Conservation (phyloP, 495 filamentous ascomycete genomes). For the Cairneyella variabilis region DNA sequence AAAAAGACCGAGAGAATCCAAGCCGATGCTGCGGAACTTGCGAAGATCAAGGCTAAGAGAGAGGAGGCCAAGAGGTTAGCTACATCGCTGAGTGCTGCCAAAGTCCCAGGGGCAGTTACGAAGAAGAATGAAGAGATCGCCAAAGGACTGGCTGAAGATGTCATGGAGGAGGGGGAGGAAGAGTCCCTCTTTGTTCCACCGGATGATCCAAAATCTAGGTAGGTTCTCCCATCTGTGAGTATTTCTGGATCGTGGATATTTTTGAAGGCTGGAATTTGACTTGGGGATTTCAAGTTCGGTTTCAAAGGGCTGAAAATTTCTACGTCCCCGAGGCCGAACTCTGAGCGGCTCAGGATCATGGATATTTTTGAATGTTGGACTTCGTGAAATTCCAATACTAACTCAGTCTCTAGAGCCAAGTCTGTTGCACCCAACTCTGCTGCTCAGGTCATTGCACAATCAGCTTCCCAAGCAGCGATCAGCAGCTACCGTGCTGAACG, state of each 20-base stretch:
- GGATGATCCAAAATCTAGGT: no score
- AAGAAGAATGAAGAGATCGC: not conserved
- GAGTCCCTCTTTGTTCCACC: constrained; percentile 17
- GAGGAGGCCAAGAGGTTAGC: constrained; percentile 13
- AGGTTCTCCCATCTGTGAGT: no score
- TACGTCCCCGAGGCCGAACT: no score
- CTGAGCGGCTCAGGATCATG: no score
- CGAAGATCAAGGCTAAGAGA: constrained; percentile 5
- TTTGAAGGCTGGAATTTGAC: no score
- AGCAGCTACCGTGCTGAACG: not conserved
- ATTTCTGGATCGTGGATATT: no score
- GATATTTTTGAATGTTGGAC: no score
- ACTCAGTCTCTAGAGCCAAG: no score
- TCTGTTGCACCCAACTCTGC: not conserved
- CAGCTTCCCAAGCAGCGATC: not conserved
- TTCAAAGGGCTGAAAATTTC: no score
- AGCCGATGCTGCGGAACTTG: constrained; percentile 6
- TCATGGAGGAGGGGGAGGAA: constrained; percentile 4
- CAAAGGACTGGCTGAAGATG: not conserved
- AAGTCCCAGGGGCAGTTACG: not conserved
- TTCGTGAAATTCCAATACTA: no score
- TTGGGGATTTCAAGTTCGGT: no score
- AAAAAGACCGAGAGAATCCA: constrained; percentile 19
- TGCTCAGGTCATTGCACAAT: constrained; percentile 5
- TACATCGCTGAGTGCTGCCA: constrained; percentile 5